Conservation (phyloP, 2,329 filamentous ascomycete species). For the Aureobasidium lini region DNA sequence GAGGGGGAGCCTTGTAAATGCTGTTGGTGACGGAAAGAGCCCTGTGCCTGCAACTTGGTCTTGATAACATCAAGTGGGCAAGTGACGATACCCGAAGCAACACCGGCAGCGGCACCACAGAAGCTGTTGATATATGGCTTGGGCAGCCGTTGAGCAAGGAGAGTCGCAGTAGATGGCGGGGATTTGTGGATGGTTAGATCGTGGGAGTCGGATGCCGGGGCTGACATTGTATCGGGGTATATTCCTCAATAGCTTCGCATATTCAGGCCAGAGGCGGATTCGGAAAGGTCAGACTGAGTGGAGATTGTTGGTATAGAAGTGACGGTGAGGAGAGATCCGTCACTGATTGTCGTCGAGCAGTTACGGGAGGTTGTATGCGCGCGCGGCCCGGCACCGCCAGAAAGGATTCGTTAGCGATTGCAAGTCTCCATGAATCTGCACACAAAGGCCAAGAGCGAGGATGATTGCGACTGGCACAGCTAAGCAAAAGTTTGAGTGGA, state of each 20-base stretch:
- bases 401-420: constrained; percentile 7
- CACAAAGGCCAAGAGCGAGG: neutral
- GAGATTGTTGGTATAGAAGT: neutral
- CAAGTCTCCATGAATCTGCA: constrained; percentile 10
- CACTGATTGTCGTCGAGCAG: neutral
- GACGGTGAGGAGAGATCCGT: neutral
- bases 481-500: neutral
- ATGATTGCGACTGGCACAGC: neutral
- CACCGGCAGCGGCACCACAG: constrained; percentile 79
- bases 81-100: constrained; percentile 88
- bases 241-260: constrained; percentile 10
- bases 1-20: constrained; percentile 28
- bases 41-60: constrained; percentile 93
- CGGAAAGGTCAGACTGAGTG: neutral
- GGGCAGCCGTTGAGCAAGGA: constrained; percentile 39
- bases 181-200: constrained; percentile 23
- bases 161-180: neutral
- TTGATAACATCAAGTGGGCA: constrained; percentile 99
- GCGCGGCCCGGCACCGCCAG: constrained; percentile 13
- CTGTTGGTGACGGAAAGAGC: constrained; percentile 57
- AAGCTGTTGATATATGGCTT: constrained; percentile 65
- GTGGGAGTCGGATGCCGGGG: constrained; percentile 20
- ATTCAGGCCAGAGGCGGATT: constrained; percentile 10
- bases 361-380: neutral
- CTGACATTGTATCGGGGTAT: constrained; percentile 6